Evolutionary conservation across 2,329 filamentous ascomycete species (phyloP).

Genomic region (Alternaria brassicae): DNA sequence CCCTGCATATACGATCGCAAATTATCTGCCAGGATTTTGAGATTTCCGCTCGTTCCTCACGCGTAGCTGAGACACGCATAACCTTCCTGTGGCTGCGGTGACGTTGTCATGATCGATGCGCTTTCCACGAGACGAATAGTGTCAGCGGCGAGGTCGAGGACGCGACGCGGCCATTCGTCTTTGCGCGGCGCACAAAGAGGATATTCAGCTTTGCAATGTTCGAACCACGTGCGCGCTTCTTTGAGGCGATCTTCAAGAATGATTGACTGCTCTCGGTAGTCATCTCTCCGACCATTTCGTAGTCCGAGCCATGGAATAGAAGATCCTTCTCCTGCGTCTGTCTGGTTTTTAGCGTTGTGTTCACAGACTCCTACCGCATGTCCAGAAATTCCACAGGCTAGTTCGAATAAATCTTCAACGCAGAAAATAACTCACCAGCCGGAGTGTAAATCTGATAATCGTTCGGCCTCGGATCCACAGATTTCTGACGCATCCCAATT

Average conservation of each 20-base stretch:
- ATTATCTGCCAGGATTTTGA: not conserved
- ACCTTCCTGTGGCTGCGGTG: not conserved
- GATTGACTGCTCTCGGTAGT: not conserved
- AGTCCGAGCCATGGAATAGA: not conserved
- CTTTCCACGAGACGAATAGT: not conserved
- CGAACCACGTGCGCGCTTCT: not conserved
- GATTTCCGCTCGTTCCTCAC: not conserved
- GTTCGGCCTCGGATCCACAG: not conserved
- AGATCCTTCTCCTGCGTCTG: not conserved
- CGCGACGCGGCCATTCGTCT: slow-evolving; percentile 2
- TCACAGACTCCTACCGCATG: not conserved
- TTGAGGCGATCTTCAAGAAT: not conserved
- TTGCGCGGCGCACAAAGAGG: not conserved
- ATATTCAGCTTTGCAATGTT: not conserved
- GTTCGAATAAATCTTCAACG: not conserved
- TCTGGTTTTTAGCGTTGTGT: not conserved
- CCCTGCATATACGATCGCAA: not conserved
- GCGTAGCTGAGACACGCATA: slow-evolving; percentile 7
- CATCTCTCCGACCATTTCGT: not conserved
- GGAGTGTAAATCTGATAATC: slow-evolving; percentile 5
- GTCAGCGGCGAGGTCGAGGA: not conserved
- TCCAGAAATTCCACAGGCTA: not conserved
- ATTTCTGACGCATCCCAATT: not conserved
- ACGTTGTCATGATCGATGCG: not conserved
- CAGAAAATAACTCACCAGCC: not conserved